Evolutionary conservation across 306 rosid genomes (phyloP), one percentile per base, ranked within the genome.

Genomic region (Trifolium dubium): DNA sequence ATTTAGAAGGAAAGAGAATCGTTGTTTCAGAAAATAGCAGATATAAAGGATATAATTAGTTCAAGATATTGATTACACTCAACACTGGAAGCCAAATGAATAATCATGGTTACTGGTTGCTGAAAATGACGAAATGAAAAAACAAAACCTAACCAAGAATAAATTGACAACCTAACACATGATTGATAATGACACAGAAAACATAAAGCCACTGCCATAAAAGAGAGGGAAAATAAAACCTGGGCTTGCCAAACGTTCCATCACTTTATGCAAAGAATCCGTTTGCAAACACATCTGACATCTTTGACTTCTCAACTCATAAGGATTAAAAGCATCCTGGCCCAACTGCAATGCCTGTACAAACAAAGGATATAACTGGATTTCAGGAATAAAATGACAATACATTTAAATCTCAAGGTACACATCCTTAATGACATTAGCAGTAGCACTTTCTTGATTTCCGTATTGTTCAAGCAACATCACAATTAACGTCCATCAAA

Each of bases 251-350:
- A 95, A 83, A 6, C 95, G 96, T 69, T 95, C 99, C 98, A 95
- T 95, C 82, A 92, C 99, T 89, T 95, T 90, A 80, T 92, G 96
- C 69, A 95, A 83, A 2, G 96, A 86, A 85, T 95, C 99, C 17
- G 92, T 83, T 44, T 96, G 86, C 83, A 95, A 85, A 80, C 98
- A 92, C 99, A 95, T 95, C 82, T 92, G 98, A 85, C 97, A 95
- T 83, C 99, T 85, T 79, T 88, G 98, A 83, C 89, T 87, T 83
- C 92, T 89, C 60, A 75, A 84, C 83, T 92, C 97, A 59, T 71
- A 85, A 80, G 90, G 71, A 76, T 89, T 73, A 40, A 30, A 84
- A 0, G 87, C 69, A 62, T 92, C 99, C 78, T 92, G 99, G 67
- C 92, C 96, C 86, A 95, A 82, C 86, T 88, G 99, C 88, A 92